Evolutionary conservation across 345 rosid genomes (phyloP).

Genomic region (Lepidium aucheri): DNA sequence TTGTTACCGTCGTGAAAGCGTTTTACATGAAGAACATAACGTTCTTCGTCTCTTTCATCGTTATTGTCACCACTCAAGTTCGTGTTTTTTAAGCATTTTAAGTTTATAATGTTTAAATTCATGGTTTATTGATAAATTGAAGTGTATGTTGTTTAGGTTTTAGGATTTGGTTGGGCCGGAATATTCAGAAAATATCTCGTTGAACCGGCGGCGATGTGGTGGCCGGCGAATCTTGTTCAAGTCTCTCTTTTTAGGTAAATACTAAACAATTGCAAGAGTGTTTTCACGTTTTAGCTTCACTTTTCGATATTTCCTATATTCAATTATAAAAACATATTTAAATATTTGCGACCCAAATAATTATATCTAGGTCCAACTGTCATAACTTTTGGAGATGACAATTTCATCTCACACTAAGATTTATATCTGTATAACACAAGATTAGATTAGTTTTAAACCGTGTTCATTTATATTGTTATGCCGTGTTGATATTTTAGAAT

Average conservation of each 20-base stretch:
- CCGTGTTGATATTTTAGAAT: no score
- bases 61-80: constrained; percentile 84
- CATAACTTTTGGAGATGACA: not conserved
- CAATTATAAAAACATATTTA: not conserved
- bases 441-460: no score
- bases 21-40: constrained; percentile 73
- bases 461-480: no score
- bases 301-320: constrained; percentile 8
- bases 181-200: constrained; percentile 78
- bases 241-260: constrained; percentile 88
- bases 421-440: no score
- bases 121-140: not conserved
- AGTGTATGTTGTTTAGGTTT: constrained; percentile 40
- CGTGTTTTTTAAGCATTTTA: not conserved
- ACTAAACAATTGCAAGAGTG: no score
- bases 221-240: constrained; percentile 98
- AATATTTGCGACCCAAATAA: not conserved
- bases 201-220: constrained; percentile 99
- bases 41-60: constrained; percentile 79
- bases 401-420: no score
- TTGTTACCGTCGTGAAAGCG: constrained; percentile 82
- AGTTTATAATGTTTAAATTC: not conserved
- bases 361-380: not conserved
- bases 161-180: constrained; percentile 99
- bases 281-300: not conserved